phyloP scores from a whole-genome alignment of 164 flowering plant species.

The Kingdonia uniflora region DNA sequence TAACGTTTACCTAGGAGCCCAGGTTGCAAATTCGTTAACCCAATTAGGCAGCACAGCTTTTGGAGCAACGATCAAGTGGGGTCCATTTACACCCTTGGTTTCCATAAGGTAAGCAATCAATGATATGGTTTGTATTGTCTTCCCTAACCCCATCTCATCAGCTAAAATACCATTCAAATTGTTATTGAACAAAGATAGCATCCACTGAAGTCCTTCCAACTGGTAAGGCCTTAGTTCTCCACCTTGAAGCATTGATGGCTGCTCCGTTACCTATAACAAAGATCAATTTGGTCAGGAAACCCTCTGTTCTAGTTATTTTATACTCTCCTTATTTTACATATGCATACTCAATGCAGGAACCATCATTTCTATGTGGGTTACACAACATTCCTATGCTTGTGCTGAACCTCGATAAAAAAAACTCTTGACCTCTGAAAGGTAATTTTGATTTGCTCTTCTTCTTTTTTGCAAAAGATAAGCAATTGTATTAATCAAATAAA shows the following conservation, averaged over 20 bases:
- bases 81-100: slow-evolving; percentile 81
- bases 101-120: slow-evolving; percentile 88
- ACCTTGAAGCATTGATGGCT: slow-evolving; percentile 92
- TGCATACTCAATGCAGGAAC: no score
- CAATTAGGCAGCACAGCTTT: slow-evolving; percentile 98
- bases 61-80: slow-evolving; percentile 96
- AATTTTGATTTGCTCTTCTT: no score
- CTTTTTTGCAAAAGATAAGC: no score
- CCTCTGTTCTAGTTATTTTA: no score
- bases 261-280: slow-evolving; percentile 71
- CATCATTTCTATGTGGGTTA: no score
- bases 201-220: slow-evolving; percentile 99
- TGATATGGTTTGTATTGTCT: slow-evolving; percentile 94
- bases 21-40: slow-evolving; percentile 76
- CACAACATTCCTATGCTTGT: no score
- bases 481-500: no score
- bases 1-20: slow-evolving; percentile 76
- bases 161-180: slow-evolving; percentile 96
- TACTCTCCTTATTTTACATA: no score
- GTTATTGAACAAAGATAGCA: slow-evolving; percentile 95
- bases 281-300: not conserved
- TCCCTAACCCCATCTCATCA: slow-evolving; percentile 99
- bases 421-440: no score
- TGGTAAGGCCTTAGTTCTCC: slow-evolving; percentile 92
- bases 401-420: no score